Base-by-base conservation (phyloP, 2,329 filamentous ascomycete species). In the Pseudocercospora pini-densiflorae region DNA sequence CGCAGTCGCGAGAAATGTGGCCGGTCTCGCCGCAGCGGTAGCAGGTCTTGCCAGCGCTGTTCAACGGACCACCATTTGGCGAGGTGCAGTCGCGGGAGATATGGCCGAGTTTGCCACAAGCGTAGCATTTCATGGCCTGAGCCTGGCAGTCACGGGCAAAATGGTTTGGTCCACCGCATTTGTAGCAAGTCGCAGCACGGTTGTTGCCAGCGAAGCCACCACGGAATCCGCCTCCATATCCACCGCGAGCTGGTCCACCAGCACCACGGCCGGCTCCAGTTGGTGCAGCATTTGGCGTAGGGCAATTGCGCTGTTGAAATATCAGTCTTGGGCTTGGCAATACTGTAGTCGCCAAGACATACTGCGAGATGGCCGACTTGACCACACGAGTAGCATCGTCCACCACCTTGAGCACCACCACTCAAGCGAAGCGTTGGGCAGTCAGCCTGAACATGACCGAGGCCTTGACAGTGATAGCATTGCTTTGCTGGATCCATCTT, bases 391-490 rank as follows among this genome's bases (percentile, higher is more conserved):
- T 99, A 99, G 89, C 95, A 99, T 75, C 93, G 92, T 71, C 92
- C 93, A 79, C 91, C 90, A 68, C 90, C 90, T 33, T 63, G 67
- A 70, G 90, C 88, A 74, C 90, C 91, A 67, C 87, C 94, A 81
- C 89, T 97, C 80, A 99, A 83, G 74, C 95, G 93, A 71, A 99
- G 88, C 69, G 95, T 98, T 76, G 95, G 95, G 88, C 95, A 99
- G 82, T 99, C 95, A 74, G 95, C 95, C 86, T 99, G 95, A 76
- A 99, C 95, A 80, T 99, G 95, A 73, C 95, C 95, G 69, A 98
- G 88, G 66, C 95, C 95, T 86, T 98, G 95, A 87, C 95, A 99
- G 85, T 98, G 95, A 82, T 99, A 99, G 89, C 95, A 99, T 87
- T 99, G 95, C 89, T 99, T 99, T 61, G 93, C 93, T 90, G 76